Evolutionary conservation across 345 rosid species (phyloP).

Genomic region (Kandelia obovata): DNA sequence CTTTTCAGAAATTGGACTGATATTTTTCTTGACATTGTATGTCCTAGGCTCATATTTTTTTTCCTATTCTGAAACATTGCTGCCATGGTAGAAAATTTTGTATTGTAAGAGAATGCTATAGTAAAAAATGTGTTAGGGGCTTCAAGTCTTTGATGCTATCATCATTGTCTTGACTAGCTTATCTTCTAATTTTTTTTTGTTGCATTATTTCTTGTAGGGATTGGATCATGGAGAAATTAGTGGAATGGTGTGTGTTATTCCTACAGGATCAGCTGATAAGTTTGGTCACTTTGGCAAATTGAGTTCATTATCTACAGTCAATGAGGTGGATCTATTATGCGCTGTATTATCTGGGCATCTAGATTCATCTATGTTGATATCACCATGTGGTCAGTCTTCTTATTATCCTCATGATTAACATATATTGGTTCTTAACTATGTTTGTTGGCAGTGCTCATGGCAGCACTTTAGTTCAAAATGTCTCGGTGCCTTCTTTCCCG

Average conservation of each 20-base stretch:
- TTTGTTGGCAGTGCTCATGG: not conserved
- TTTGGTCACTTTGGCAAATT: conserved; percentile 43
- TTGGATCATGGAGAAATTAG: conserved; percentile 41
- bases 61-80: too few relatives aligned
- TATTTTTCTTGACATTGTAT: too few relatives aligned
- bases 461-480: not conserved
- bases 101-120: too few relatives aligned
- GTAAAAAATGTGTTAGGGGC: too few relatives aligned
- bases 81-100: too few relatives aligned
- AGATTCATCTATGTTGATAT: conserved; percentile 47
- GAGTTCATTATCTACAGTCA: conserved; percentile 50
- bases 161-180: not conserved
- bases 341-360: conserved; percentile 70
- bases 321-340: conserved; percentile 62
- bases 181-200: conserved; percentile 6
- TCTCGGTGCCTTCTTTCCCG: not conserved
- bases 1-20: not conserved
- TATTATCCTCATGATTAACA: not conserved
- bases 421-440: not conserved
- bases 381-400: conserved; percentile 52
- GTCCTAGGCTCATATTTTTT: too few relatives aligned
- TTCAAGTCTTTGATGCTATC: not conserved
- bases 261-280: conserved; percentile 49
- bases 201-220: conserved; percentile 37
- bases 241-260: conserved; percentile 48